phyloP scores from a whole-genome alignment of 2,329 filamentous ascomycete genomes.

The Allantophomopsis lycopodina region DNA sequence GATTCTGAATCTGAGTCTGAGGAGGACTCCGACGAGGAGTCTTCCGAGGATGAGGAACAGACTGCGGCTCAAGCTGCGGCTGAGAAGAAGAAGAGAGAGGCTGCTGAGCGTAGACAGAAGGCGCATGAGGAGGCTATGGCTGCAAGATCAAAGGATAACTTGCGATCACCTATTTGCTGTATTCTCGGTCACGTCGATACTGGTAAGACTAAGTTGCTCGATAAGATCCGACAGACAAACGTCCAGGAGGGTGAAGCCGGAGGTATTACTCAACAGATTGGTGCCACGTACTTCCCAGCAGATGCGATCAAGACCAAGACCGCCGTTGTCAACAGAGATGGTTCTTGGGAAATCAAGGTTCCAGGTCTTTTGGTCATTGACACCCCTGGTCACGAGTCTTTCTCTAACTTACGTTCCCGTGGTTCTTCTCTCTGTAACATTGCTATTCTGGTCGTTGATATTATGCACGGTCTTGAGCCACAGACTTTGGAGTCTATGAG shows the following conservation, averaged over 20 bases:
- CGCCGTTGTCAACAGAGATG: conserved; percentile 80
- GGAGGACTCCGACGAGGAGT: conserved; percentile 42
- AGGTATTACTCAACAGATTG: conserved; percentile 99
- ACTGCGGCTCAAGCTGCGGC: conserved; percentile 63
- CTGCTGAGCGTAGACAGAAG: conserved; percentile 75
- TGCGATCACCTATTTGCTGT: conserved; percentile 97
- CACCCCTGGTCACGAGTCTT: conserved; percentile 98
- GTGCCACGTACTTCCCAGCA: conserved; percentile 96
- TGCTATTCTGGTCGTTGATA: conserved; percentile 96
- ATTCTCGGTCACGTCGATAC: conserved; percentile 99
- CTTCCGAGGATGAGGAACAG: conserved; percentile 57
- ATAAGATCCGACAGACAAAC: conserved; percentile 97
- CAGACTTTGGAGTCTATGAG: conserved; percentile 97
- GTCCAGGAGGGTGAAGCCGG: conserved; percentile 98
- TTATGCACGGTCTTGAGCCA: conserved; percentile 97
- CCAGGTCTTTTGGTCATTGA: conserved; percentile 94
- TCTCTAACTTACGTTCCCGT: conserved; percentile 92
- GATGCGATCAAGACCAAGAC: conserved; percentile 91
- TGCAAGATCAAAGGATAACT: conserved; percentile 82
- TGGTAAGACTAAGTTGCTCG: conserved; percentile 96
- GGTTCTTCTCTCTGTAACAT: conserved; percentile 99
- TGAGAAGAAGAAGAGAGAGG: conserved; percentile 72
- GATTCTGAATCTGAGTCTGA: conserved; percentile 43
- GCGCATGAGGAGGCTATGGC: conserved; percentile 85
- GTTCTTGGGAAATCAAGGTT: conserved; percentile 89